phyloP scores from a whole-genome alignment of 2,329 filamentous ascomycete genomes.

The Colletotrichum camelliae region DNA sequence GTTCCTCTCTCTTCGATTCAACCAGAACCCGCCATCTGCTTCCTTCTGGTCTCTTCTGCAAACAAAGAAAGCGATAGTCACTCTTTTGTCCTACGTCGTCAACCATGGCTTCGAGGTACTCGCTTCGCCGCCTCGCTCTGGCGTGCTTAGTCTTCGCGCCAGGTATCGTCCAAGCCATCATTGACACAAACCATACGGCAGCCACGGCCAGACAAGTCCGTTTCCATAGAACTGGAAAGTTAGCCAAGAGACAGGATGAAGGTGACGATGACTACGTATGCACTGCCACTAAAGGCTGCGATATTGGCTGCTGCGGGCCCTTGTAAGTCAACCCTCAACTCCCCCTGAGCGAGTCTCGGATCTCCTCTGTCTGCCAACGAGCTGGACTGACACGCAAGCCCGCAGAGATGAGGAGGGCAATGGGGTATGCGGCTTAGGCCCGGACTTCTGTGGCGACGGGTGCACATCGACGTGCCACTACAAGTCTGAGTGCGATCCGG shows the following conservation, averaged over 20 bases:
- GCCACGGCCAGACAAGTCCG: background rate
- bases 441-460: conserved; percentile 29
- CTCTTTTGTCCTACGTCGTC: background rate
- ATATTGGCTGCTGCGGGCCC: conserved; percentile 25
- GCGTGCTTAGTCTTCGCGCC: background rate
- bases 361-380: background rate
- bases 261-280: conserved; percentile 16
- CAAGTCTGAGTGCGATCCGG: conserved; percentile 35
- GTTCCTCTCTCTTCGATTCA: background rate
- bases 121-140: background rate
- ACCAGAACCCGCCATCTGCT: background rate
- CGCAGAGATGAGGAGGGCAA: background rate
- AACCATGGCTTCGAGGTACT: background rate
- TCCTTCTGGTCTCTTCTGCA: background rate
- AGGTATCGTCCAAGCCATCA: background rate
- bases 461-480: conserved; percentile 29
- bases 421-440: conserved; percentile 25
- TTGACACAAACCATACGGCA: background rate
- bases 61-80: background rate
- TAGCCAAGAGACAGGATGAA: background rate
- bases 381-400: background rate
- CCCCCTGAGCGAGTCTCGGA: background rate
- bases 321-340: conserved; percentile 17
- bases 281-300: conserved; percentile 15
- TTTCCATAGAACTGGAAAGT: background rate